Percentiles rank a stretch among this genome's conserved stretches.
Evolutionary conservation across 495 filamentous ascomycete genomes (phyloP).

Genomic region (Neurospora sp.): DNA sequence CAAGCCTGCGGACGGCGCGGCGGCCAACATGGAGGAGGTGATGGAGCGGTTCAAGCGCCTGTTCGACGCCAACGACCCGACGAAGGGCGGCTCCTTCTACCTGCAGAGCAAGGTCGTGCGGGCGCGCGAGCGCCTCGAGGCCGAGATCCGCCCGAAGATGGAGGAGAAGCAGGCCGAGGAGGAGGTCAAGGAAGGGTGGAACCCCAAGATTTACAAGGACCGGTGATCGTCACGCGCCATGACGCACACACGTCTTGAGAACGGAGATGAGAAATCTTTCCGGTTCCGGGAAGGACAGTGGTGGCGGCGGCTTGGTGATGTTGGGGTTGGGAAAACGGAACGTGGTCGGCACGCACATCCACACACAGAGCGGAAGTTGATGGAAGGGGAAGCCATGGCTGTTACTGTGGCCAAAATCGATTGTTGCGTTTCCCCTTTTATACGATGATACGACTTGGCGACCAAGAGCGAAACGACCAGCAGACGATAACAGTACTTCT

Average conservation of each 20-base stretch:
- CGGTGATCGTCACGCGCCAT: slow-evolving; percentile 34
- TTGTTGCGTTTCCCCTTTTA: background rate
- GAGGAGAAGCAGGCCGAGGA: slow-evolving; percentile 46
- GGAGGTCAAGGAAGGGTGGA: slow-evolving; percentile 76
- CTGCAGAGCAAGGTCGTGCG: slow-evolving; percentile 92
- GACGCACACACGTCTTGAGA: background rate
- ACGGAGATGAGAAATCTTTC: background rate
- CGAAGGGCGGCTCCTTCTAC: slow-evolving; percentile 95
- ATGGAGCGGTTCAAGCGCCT: slow-evolving; percentile 86
- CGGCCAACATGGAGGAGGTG: slow-evolving; percentile 63
- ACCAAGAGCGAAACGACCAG: background rate
- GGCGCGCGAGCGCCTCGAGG: slow-evolving; percentile 84
- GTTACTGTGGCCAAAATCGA: background rate
- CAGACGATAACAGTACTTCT: background rate
- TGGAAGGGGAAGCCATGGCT: background rate
- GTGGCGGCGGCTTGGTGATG: background rate
- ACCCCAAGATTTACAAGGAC: slow-evolving; percentile 90
- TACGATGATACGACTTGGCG: background rate
- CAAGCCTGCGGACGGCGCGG: slow-evolving; percentile 62
- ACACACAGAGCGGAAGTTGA: background rate
- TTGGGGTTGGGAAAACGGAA: background rate
- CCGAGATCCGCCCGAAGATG: slow-evolving; percentile 50
- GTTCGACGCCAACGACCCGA: slow-evolving; percentile 86
- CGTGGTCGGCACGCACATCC: background rate
- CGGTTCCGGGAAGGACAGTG: background rate